Evolutionary conservation across 1,284 basidiomycete species (phyloP).

Genomic region (Puccinia triticina): DNA sequence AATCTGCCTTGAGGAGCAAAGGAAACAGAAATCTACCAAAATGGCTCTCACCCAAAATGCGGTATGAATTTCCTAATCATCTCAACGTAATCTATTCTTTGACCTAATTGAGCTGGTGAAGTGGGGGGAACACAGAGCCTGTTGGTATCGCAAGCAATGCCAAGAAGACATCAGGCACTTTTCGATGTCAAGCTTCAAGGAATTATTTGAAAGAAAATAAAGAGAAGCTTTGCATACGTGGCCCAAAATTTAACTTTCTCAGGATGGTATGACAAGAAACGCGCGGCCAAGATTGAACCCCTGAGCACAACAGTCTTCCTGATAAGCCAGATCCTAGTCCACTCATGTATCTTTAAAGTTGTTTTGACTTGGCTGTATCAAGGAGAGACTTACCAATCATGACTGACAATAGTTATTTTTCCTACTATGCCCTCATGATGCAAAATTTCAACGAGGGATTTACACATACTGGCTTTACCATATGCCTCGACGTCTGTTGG

Average conservation of each 20-base stretch:
- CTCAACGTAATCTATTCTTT: neutral
- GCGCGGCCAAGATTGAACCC: slow-evolving; percentile 27
- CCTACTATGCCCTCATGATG: slow-evolving; percentile 7
- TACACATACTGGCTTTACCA: slow-evolving; percentile 17
- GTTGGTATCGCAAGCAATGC: neutral
- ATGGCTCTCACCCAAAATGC: slow-evolving; percentile 25
- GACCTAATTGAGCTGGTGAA: neutral
- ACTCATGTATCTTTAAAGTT: neutral
- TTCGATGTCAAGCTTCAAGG: neutral
- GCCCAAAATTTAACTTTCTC: slow-evolving; percentile 28
- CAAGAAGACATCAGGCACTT: neutral
- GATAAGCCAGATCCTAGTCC: neutral
- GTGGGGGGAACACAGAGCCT: slow-evolving; percentile 44
- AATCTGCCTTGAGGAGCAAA: neutral
- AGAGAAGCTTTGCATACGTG: slow-evolving; percentile 19
- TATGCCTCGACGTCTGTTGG: slow-evolving; percentile 33
- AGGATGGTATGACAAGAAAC: slow-evolving; percentile 36
- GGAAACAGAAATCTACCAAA: neutral
- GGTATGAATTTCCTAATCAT: slow-evolving; percentile 28
- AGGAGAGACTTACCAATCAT: slow-evolving; percentile 34
- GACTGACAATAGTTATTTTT: slow-evolving; percentile 31
- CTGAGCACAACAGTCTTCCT: neutral
- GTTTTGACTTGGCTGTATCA: neutral
- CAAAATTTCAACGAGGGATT: slow-evolving; percentile 29
- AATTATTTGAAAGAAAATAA: neutral